phyloP scores from a whole-genome alignment of 148 eudicot species.

The Arbutus unedo region DNA sequence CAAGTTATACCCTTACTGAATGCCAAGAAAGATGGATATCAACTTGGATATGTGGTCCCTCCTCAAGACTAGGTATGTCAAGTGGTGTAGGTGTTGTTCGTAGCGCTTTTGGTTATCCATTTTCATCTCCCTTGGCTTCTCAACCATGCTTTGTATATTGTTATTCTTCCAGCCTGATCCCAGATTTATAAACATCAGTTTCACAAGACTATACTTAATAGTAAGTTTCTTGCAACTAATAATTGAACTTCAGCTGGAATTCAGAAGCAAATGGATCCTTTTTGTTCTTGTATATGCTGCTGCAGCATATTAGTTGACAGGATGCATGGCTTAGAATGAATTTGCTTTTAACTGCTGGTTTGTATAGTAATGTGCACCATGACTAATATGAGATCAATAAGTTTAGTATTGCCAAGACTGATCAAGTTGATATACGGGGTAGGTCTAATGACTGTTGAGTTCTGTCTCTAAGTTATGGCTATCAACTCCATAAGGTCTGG shows the following conservation, averaged over 20 bases:
- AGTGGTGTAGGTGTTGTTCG: neutral
- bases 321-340: neutral
- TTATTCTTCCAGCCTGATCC: neutral
- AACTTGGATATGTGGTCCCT: neutral
- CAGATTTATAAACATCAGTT: neutral
- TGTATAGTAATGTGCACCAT: neutral
- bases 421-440: neutral
- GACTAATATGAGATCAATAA: neutral
- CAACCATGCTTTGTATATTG: neutral
- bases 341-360: neutral
- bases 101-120: neutral
- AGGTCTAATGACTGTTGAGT: neutral
- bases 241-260: neutral
- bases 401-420: neutral
- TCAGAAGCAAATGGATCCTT: neutral
- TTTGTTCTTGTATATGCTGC: neutral
- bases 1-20: neutral
- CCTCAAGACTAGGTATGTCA: neutral
- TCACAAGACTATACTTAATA: neutral
- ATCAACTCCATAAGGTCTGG: neutral
- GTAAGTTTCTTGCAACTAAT: no score
- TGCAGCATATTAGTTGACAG: neutral
- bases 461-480: neutral
- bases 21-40: neutral
- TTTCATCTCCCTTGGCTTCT: constrained; percentile 8